Conservation (phyloP, 1,284 basidiomycete genomes). For the Mycena sp. region DNA sequence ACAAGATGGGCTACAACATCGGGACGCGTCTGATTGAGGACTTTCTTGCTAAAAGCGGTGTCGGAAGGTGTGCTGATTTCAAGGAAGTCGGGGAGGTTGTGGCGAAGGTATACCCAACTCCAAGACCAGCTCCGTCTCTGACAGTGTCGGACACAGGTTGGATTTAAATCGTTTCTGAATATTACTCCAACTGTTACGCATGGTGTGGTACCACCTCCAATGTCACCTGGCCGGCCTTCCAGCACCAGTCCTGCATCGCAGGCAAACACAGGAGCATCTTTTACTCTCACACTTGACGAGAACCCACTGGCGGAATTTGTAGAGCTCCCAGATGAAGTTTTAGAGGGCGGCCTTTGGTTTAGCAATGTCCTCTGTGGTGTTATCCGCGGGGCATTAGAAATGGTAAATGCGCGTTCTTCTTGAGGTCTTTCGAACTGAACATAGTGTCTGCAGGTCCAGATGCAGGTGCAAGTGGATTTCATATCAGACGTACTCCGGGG, state of each 20-base stretch:
- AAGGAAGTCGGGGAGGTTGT: conserved; percentile 94
- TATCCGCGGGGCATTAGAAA: conserved; percentile 92
- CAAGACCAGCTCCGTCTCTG: background rate
- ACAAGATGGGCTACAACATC: conserved; percentile 98
- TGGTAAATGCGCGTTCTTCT: conserved; percentile 69
- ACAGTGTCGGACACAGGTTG: conserved; percentile 69
- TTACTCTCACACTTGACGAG: conserved; percentile 91
- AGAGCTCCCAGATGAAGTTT: conserved; percentile 92
- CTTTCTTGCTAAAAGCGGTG: conserved; percentile 90
- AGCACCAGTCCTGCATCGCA: conserved; percentile 50
- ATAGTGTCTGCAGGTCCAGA: conserved; percentile 78
- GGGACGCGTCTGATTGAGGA: conserved; percentile 97
- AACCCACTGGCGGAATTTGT: conserved; percentile 98
- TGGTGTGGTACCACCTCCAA: conserved; percentile 56
- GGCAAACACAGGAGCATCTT: conserved; percentile 61
- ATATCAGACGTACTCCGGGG: conserved; percentile 91
- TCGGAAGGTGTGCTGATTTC: conserved; percentile 91
- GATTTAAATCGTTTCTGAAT: conserved; percentile 99
- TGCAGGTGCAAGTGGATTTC: conserved; percentile 94
- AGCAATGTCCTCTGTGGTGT: conserved; percentile 97
- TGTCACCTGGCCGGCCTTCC: conserved; percentile 56
- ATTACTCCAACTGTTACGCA: conserved; percentile 89
- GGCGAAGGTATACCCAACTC: conserved; percentile 71
- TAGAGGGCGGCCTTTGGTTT: conserved; percentile 95
- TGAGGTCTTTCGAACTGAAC: conserved; percentile 23